phyloP scores from a whole-genome alignment of 2,329 filamentous ascomycete genomes.

The Fusarium praegraminearum region DNA sequence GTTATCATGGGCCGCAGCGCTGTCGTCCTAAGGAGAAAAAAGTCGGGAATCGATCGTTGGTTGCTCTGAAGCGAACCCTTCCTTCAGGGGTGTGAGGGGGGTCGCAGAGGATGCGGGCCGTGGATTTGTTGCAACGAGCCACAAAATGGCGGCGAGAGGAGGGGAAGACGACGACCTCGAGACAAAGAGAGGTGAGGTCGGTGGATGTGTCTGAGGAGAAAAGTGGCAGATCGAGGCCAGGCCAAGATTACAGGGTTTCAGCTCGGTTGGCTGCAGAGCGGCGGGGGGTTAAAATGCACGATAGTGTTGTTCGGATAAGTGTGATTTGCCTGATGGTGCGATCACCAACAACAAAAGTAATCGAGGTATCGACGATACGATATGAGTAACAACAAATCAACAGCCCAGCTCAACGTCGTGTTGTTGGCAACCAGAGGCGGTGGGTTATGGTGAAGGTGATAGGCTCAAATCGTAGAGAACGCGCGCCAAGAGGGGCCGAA shows the following conservation, averaged over 20 bases:
- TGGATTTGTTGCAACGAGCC: constrained; percentile 39
- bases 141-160: constrained; percentile 44
- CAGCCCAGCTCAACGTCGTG: constrained; percentile 18
- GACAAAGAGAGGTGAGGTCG: constrained; percentile 23
- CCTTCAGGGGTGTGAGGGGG: constrained; percentile 39
- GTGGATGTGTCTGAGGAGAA: constrained; percentile 19
- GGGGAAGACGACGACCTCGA: constrained; percentile 27
- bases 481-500: constrained; percentile 37
- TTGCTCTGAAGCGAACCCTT: constrained; percentile 31
- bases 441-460: constrained; percentile 45
- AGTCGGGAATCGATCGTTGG: constrained; percentile 35
- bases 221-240: constrained; percentile 29
- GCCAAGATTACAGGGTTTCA: constrained; percentile 34
- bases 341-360: constrained; percentile 40
- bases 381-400: constrained; percentile 39
- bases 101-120: constrained; percentile 43
- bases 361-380: constrained; percentile 11
- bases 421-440: constrained; percentile 41
- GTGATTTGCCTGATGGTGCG: constrained; percentile 34
- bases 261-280: constrained; percentile 28
- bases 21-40: constrained; percentile 32
- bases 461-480: constrained; percentile 39
- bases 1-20: constrained; percentile 47
- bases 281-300: constrained; percentile 35
- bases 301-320: constrained; percentile 25